Percentiles rank a stretch among this genome's conserved stretches.
Conservation (phyloP, 1,284 basidiomycete species). For the Apiotrichum akiyoshidainum region DNA sequence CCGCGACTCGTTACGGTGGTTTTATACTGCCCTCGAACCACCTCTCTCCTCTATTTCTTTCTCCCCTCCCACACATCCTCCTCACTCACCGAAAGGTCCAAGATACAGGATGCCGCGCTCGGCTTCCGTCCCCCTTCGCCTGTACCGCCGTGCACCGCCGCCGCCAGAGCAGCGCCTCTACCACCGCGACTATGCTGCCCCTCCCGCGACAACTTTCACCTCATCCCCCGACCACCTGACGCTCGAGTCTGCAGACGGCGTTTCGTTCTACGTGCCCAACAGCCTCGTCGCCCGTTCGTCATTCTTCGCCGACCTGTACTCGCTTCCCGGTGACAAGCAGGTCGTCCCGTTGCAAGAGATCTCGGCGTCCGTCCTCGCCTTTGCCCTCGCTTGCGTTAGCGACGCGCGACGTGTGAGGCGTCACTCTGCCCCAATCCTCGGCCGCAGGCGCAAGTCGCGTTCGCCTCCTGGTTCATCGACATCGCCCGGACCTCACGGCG, state of each 20-base stretch:
- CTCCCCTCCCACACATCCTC: background rate
- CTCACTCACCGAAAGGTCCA: background rate
- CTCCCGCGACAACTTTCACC: background rate
- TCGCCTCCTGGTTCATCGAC: background rate
- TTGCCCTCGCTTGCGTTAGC: background rate
- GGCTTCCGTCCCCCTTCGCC: background rate
- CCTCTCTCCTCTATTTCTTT: background rate
- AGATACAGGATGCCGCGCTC: background rate
- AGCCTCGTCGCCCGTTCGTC: background rate
- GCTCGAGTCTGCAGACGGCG: slow-evolving; percentile 2
- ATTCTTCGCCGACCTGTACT: slow-evolving; percentile 1
- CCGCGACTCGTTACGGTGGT: no score
- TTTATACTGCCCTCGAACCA: no score
- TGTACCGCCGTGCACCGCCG: slow-evolving; percentile 2
- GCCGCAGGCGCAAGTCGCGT: background rate
- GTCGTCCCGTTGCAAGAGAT: background rate
- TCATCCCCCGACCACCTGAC: background rate
- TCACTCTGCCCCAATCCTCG: background rate
- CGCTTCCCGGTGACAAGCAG: background rate
- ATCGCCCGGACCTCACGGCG: background rate
- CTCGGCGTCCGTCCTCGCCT: background rate
- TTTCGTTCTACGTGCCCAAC: background rate
- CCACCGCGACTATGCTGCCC: background rate
- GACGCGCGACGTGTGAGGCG: background rate
- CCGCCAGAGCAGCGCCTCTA: background rate